These are phyloP conservation scores for Penicillium vulpinum DNA, from an alignment of 2,329 filamentous ascomycete genomes.

Conservation along the genomic window DNA sequence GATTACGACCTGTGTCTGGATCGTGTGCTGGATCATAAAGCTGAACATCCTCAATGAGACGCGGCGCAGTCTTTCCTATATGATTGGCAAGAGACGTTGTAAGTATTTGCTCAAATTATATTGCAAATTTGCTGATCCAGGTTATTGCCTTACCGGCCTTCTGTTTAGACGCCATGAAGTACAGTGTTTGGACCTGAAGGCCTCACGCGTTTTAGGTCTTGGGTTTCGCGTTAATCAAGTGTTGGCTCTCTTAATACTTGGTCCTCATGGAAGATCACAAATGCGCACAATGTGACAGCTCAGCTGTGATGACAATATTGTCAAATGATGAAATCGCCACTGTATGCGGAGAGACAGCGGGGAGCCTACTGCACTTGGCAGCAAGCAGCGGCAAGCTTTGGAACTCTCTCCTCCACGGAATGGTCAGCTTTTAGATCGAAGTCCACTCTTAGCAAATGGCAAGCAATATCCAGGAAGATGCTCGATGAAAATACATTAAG, in stretches of 20 bases:
- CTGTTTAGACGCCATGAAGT: constrained; percentile 34
- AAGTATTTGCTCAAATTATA: constrained; percentile 3
- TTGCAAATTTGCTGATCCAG: not conserved
- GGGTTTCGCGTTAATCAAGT: too few relatives aligned
- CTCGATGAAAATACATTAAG: not conserved
- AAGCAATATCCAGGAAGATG: not conserved
- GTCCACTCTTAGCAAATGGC: not conserved
- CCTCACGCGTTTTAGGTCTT: not conserved
- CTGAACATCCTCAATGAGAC: constrained; percentile 48
- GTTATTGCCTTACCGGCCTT: constrained; percentile 34
- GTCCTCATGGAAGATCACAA: constrained; percentile 1
- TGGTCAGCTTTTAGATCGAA: not conserved
- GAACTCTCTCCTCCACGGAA: not conserved
- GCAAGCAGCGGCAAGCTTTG: constrained; percentile 25
- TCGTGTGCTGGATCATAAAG: constrained; percentile 49
- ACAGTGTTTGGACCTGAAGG: constrained; percentile 6
- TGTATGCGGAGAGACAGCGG: constrained; percentile 26
- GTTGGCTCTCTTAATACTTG: not conserved
- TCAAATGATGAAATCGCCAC: constrained; percentile 13
- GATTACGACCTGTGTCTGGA: constrained; percentile 49
- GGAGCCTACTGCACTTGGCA: constrained; percentile 27
- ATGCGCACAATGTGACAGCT: not conserved
- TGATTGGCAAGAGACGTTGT: not conserved
- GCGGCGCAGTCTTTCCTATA: constrained; percentile 54
- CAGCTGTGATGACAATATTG: constrained; percentile 2